Conservation (phyloP, 495 filamentous ascomycete genomes). For the Tetracladium setigerum region DNA sequence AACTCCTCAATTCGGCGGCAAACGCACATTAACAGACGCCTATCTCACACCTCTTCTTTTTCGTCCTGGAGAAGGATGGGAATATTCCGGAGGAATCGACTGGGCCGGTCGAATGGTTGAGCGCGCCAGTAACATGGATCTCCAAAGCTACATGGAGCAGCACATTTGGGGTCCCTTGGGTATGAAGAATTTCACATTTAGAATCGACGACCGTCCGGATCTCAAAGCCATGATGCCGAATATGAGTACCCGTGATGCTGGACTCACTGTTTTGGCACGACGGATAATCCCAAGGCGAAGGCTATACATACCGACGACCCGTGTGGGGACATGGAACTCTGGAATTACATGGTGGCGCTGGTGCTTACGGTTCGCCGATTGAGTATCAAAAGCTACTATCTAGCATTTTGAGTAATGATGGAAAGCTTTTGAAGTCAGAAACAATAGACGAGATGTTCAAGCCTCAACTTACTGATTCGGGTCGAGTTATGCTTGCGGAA, state of each 20-base stretch:
- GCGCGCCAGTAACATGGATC: conserved; percentile 37
- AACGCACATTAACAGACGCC: not conserved
- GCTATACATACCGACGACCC: conserved; percentile 26
- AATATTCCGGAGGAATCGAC: conserved; percentile 39
- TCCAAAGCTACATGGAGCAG: conserved; percentile 49
- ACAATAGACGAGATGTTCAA: conserved; percentile 40
- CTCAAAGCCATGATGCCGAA: conserved; percentile 29
- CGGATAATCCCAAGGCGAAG: conserved; percentile 21
- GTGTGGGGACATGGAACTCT: not conserved
- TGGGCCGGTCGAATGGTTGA: conserved; percentile 46
- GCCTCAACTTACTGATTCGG: conserved; percentile 22
- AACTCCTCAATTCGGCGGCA: not conserved
- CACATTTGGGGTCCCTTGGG: conserved; percentile 50
- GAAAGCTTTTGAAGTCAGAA: conserved; percentile 31
- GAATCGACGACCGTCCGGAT: conserved; percentile 32
- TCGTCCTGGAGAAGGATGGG: conserved; percentile 42
- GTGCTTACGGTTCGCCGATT: conserved; percentile 26
- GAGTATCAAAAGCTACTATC: conserved; percentile 40
- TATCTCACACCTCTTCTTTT: conserved; percentile 33
- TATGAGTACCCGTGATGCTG: conserved; percentile 23
- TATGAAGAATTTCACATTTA: conserved; percentile 43
- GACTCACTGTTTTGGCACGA: conserved; percentile 15
- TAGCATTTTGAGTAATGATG: conserved; percentile 35
- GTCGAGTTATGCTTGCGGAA: not conserved
- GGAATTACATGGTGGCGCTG: conserved; percentile 34